Evolutionary conservation across 208 protist genomes (phyloP), one percentile per base, ranked within the genome.

Genomic region (Plasmodiophora brassicae): DNA sequence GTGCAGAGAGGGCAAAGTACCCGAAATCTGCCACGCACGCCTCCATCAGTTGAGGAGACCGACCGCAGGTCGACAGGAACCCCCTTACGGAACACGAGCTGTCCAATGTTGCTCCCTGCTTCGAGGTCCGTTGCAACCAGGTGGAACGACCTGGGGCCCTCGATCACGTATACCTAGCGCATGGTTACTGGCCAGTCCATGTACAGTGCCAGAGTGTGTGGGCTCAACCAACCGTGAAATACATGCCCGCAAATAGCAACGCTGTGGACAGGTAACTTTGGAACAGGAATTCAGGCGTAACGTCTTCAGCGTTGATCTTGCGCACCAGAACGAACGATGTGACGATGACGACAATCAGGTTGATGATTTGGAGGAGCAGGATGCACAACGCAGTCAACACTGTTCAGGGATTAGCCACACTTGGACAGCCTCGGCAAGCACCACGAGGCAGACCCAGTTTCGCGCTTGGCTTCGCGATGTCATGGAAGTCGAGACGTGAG

Each of bases 251-350:
- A 32, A 78, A 78, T 38, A 78, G n/a, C n/a, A 78, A 78, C n/a
- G 65, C 65, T 5, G 65, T 78, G 5, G 65, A 78, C 5, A 78
- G 5, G 41, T 78, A 78, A 38, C 65, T 78, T 38, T 78, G 65
- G 5, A 78, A 5, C 14, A 78, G 65, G n/a, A 78, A 78, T 78
- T 78, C 65, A 44, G 65, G 65, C 65, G 65, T 78, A 25, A 78
- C 65, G n/a, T 78, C 65, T 78, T 78, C 65, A 38, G 65, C 5
- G n/a, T 78, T 78, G n/a, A 78, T 78, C n/a, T 78, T 78, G 5
- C n/a, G 5, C 10, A 78, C 65, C 32, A 78, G 65, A 36, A 78
- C n/a, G n/a, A 78, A 78, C n/a, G 65, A 78, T 44, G 65, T 78
- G 10, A 38, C 41, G 32, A 78, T 78, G 65, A 78, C 65, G 65